These are phyloP conservation scores for Mycosphaerella arachidis DNA, from an alignment of 2,329 filamentous ascomycete genomes.

Conservation along the genomic window DNA sequence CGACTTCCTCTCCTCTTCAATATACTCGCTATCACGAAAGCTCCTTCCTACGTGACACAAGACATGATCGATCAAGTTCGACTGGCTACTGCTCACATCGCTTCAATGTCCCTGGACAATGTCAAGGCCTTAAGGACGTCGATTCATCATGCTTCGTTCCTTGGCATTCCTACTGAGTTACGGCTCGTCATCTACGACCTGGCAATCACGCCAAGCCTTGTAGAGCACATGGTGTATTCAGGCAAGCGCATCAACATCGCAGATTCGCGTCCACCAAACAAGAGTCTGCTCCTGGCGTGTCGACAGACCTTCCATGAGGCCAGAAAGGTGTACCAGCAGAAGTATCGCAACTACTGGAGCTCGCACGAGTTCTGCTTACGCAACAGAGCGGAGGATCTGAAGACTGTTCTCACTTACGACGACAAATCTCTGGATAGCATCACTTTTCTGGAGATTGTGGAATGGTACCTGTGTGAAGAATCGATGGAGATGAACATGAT, in stretches of 20 bases:
- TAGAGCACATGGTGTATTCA: background rate
- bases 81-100: too few species aligned
- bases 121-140: too few species aligned
- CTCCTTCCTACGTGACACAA: too few species aligned
- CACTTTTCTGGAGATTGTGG: background rate
- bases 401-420: background rate
- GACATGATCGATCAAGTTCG: too few species aligned
- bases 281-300: background rate
- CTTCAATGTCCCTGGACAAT: too few species aligned
- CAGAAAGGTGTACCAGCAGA: background rate
- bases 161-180: background rate
- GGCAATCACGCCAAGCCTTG: background rate
- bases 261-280: background rate
- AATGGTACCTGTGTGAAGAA: background rate
- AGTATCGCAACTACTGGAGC: background rate
- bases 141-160: background rate
- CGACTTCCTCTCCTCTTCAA: too few species aligned
- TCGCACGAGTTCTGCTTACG: background rate
- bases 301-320: background rate
- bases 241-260: background rate
- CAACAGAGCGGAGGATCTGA: background rate
- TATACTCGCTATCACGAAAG: too few species aligned
- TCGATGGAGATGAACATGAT: background rate
- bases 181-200: background rate
- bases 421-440: background rate